phyloP scores from a whole-genome alignment of 352 stramenopile species.

The Globisporangium emineosum region DNA sequence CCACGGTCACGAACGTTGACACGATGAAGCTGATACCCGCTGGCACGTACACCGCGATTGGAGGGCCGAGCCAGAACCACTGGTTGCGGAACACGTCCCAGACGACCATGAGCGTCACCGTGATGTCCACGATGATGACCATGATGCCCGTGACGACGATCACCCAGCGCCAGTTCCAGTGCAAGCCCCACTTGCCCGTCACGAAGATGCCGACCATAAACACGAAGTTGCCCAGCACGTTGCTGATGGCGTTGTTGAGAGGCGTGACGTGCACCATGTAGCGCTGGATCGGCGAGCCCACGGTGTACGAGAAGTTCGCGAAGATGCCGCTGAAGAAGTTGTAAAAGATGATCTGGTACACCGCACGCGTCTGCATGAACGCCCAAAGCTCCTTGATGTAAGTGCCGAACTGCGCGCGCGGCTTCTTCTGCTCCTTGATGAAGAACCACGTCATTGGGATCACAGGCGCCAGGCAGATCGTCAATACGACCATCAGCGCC shows the following conservation, averaged over 20 bases:
- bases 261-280: neutral
- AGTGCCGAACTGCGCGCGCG: neutral
- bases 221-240: neutral
- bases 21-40: neutral
- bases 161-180: neutral
- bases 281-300: neutral
- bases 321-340: conserved; percentile 1
- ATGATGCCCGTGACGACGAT: neutral
- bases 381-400: neutral
- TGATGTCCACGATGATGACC: neutral
- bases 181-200: conserved; percentile 1
- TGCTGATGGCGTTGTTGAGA: neutral
- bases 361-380: neutral
- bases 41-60: neutral
- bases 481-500: neutral
- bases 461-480: neutral
- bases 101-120: neutral
- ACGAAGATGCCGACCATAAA: conserved; percentile 1
- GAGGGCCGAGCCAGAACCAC: neutral
- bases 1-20: neutral
- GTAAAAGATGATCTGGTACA: conserved; percentile 1
- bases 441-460: neutral
- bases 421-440: neutral
- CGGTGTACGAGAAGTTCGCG: neutral
- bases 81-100: conserved; percentile 1